Conservation (phyloP, 192 early-diverging fungal genomes). For the Obelidium mucronatum region DNA sequence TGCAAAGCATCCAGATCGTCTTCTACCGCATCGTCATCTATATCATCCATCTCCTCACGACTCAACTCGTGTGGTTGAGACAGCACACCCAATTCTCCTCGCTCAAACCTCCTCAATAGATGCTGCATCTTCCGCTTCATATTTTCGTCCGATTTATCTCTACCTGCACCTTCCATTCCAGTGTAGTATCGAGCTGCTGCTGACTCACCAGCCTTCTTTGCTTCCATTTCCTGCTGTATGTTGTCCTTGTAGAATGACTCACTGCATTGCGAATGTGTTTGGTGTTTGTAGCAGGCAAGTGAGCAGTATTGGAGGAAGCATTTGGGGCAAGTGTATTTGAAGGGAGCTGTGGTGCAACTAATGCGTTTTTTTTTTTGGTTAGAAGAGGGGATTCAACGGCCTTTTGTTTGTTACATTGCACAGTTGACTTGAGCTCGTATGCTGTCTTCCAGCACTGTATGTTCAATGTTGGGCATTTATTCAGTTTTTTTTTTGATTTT, state of each 20-base stretch:
- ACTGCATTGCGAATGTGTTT: slow-evolving; percentile 1
- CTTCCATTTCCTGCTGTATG: not conserved
- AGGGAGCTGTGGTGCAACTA: slow-evolving; percentile 6
- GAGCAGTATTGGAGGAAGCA: slow-evolving; percentile 30
- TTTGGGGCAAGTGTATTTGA: slow-evolving; percentile 30
- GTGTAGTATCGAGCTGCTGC: not conserved
- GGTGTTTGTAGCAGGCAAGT: slow-evolving; percentile 24
- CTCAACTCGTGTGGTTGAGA: not conserved
- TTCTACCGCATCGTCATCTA: not conserved
- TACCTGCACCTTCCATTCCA: not conserved
- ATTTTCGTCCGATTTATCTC: not conserved
- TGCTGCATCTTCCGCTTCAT: slow-evolving; percentile 19
- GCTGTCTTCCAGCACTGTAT: too few relatives aligned
- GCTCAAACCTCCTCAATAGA: slow-evolving; percentile 16
- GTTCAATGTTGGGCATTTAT: too few relatives aligned
- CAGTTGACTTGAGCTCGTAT: too few relatives aligned
- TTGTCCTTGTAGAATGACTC: slow-evolving; percentile 35
- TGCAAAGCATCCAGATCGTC: slow-evolving; percentile 2
- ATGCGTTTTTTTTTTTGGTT: too few relatives aligned
- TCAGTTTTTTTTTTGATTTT: too few relatives aligned
- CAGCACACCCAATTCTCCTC: not conserved
- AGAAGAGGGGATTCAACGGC: too few relatives aligned
- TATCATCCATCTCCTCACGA: not conserved
- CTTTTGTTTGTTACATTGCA: too few relatives aligned
- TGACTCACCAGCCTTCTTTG: not conserved